phyloP scores from a whole-genome alignment of 73 alveolate genomes.

The Blepharisma japonicum region DNA sequence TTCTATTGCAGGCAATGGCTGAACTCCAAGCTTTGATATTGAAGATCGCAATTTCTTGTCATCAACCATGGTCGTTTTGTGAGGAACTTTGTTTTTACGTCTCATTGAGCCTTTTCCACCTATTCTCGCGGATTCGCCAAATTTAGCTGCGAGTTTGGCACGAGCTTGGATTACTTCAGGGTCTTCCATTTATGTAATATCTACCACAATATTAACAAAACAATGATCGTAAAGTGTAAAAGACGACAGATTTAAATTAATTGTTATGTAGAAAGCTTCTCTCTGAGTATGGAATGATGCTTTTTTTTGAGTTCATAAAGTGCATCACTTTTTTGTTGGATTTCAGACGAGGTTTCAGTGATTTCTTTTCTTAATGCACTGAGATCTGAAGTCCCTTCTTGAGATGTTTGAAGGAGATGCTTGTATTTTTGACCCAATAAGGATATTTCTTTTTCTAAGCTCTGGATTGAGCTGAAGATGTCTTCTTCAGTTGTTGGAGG shows the following conservation, averaged over 20 bases:
- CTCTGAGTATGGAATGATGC: conserved; percentile 7
- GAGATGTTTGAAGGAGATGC: neutral
- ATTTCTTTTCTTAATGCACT: conserved; percentile 9
- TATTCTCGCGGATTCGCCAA: conserved; percentile 60
- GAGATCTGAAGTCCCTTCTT: neutral
- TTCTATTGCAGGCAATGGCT: conserved; percentile 71
- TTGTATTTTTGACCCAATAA: neutral
- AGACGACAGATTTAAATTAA: too few species aligned
- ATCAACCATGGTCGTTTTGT: conserved; percentile 58
- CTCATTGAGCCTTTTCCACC: conserved; percentile 85
- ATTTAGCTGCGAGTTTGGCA: conserved; percentile 54
- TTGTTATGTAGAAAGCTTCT: neutral
- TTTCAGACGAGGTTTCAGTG: neutral
- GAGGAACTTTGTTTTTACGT: conserved; percentile 69
- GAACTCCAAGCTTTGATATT: conserved; percentile 73
- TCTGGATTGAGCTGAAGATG: too few species aligned
- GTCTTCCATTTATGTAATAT: conserved; percentile 35
- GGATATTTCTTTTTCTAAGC: neutral
- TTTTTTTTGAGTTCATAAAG: conserved; percentile 12
- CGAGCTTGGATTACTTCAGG: conserved; percentile 62
- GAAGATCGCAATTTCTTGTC: conserved; percentile 74
- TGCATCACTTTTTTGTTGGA: conserved; percentile 11
- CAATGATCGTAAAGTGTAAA: too few species aligned
- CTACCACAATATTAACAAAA: neutral
- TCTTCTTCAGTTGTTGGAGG: too few species aligned